Evolutionary conservation across 495 filamentous ascomycete genomes (phyloP), one percentile per base, ranked within the genome.

Genomic region (Aspergillus saccharolyticus): DNA sequence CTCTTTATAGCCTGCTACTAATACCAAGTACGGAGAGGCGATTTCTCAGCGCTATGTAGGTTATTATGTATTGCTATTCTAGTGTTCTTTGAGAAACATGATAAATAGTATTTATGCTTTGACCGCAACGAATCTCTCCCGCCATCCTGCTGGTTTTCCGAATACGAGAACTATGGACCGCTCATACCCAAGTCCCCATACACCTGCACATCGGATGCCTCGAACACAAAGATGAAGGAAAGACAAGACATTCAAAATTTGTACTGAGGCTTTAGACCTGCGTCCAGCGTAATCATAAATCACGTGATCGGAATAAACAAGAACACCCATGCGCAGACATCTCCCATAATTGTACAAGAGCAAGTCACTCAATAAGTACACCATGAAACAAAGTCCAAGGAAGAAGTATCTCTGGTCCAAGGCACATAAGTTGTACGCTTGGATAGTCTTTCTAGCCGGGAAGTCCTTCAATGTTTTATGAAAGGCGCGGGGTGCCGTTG

Each of bases 371-470:
- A 60, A 62, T 25, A 63, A 53, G 61, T 50, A 28, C 21, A 42
- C n/a, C n/a, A 47, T 47, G 10, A 33, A 42, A 24, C 42, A 24
- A 59, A 42, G 19, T 42, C 42, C 10, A 44, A 44, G 24, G 50
- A 33, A 57, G 57, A 52, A 60, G 61, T 57, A 62, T 12, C 12
- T 5, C 7, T 39, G 33, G 10, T 53, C 58, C n/a, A n/a, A n/a
- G 63, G 61, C 52, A 62, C 22, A 22, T 54, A 22, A 48, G 28
- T 61, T 58, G 63, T 61, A 64, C 61, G 63, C 54, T 50, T 53
- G 53, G 49, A 43, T 42, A 55, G 22, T 43, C 30, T 49, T 53
- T 49, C 51, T 17, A 56, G 44, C 52, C 51, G 51, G 44, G 30
- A 54, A 49, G 19, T 49, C 52, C 46, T 44, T 47, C 39, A 49